Evolutionary conservation across 2,329 filamentous ascomycete species (phyloP), one percentile per base, ranked within the genome.

Genomic region (Trichoderma sp.): DNA sequence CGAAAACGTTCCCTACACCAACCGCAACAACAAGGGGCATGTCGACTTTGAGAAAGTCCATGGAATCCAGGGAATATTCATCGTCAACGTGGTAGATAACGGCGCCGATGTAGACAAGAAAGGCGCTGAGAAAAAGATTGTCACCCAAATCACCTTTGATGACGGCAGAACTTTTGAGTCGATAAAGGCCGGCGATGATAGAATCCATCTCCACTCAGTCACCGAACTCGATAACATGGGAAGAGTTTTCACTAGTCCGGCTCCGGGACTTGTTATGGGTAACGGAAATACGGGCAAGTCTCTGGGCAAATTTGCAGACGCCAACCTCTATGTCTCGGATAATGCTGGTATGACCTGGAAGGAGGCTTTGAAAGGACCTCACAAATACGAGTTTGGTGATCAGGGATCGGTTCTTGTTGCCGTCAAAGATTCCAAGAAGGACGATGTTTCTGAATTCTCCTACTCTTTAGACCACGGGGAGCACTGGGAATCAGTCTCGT

Each of bases 41-140:
- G 94, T 99, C 62, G 96, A 99, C 79, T 99, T 98, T 75, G 96
- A 99, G 78, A 97, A 97, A 81, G 89, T 99, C 64, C 87, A 91
- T 52, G 91, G 91, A 68, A 95, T 99, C 43, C 94, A 98, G 78
- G 96, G 96, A 43, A 92, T 99, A 68, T 92, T 97, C 68, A 80
- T 99, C 68, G 90, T 97, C 71, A 99, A 99, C 76, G 88, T 88
- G 19, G 94, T 99, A 24, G 88, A 93, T 62, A 99, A 99, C 77
- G 93, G 89, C 81, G 84, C 94, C 72, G 90, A 93, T 1, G 88
- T 96, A 0, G 85, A 89, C 64, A 83, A 84, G 56, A 81, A 81
- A 56, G 77, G 82, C 16, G 81, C 81, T 2, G 75, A 81, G 6
- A 95, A 95, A 82, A 88, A 92, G 76, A 79, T 97, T 57, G 85